phyloP scores from a whole-genome alignment of 2,329 filamentous ascomycete genomes.

The Hymenoscyphus scutula region DNA sequence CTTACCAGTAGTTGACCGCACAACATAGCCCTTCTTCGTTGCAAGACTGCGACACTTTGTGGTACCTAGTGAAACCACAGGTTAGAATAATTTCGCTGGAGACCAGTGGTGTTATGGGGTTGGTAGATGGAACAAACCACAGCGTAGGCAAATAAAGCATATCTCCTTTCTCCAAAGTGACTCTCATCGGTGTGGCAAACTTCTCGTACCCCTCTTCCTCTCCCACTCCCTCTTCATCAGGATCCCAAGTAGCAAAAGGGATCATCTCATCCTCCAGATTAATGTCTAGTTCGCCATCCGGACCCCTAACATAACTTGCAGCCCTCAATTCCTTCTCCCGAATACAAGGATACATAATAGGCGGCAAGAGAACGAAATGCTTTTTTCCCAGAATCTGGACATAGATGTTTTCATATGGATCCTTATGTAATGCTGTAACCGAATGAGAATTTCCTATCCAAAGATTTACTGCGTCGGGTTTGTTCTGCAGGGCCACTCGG shows the following conservation, averaged over 20 bases:
- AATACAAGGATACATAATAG: constrained; percentile 66
- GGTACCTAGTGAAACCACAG: constrained; percentile 54
- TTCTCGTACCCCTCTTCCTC: constrained; percentile 55
- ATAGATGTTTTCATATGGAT: constrained; percentile 85
- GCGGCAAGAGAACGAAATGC: constrained; percentile 73
- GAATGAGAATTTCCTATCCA: constrained; percentile 76
- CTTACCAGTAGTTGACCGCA: constrained; percentile 78
- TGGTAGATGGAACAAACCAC: constrained; percentile 54
- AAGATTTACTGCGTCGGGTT: constrained; percentile 75
- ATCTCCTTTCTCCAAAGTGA: constrained; percentile 69
- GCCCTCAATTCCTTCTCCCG: constrained; percentile 58
- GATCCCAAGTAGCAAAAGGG: constrained; percentile 75
- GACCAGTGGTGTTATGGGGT: neutral
- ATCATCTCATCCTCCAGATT: constrained; percentile 42
- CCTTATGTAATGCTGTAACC: constrained; percentile 72
- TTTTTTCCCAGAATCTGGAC: constrained; percentile 72
- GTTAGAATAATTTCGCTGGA: neutral
- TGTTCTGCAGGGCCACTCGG: constrained; percentile 62
- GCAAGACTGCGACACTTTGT: constrained; percentile 74
- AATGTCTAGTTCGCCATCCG: constrained; percentile 4
- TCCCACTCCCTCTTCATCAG: constrained; percentile 41
- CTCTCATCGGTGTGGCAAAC: constrained; percentile 58
- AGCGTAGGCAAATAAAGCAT: constrained; percentile 80
- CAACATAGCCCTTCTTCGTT: constrained; percentile 69
- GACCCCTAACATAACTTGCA: constrained; percentile 52